Conservation (phyloP, 179 eudicot species). For the Corrigiola litoralis region DNA sequence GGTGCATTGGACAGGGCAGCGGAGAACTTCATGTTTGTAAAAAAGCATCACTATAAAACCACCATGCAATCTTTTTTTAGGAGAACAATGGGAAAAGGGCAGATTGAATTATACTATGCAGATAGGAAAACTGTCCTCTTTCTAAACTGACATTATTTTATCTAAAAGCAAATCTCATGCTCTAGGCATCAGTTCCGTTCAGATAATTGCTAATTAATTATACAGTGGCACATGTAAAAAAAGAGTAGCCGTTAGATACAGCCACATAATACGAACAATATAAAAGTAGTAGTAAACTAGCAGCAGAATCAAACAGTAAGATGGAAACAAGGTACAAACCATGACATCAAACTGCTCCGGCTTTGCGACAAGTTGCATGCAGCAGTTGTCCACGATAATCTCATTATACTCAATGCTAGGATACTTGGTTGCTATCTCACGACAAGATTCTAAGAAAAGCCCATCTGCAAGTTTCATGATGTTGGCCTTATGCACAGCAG, state of each 20-base stretch:
- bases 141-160: no score
- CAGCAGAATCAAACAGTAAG: neutral
- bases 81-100: no score
- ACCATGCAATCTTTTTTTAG: neutral
- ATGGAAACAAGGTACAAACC: slow-evolving; percentile 36
- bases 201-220: no score
- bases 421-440: slow-evolving; percentile 69
- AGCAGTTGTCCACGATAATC: slow-evolving; percentile 93
- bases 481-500: slow-evolving; percentile 95
- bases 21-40: neutral
- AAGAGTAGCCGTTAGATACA: neutral
- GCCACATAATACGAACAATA: neutral
- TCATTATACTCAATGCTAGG: slow-evolving; percentile 77
- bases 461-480: slow-evolving; percentile 97
- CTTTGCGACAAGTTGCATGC: slow-evolving; percentile 97
- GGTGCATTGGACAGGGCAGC: neutral
- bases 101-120: no score
- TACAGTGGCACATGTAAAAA: no score
- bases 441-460: slow-evolving; percentile 79
- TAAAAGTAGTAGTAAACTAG: neutral
- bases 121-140: no score
- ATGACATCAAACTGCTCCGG: slow-evolving; percentile 99
- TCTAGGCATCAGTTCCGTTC: no score
- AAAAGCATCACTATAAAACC: neutral
- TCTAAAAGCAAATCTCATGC: no score